These are phyloP conservation scores for Fragilaria crotonensis DNA, from an alignment of 108 stramenopile species.

Conservation along the genomic window DNA sequence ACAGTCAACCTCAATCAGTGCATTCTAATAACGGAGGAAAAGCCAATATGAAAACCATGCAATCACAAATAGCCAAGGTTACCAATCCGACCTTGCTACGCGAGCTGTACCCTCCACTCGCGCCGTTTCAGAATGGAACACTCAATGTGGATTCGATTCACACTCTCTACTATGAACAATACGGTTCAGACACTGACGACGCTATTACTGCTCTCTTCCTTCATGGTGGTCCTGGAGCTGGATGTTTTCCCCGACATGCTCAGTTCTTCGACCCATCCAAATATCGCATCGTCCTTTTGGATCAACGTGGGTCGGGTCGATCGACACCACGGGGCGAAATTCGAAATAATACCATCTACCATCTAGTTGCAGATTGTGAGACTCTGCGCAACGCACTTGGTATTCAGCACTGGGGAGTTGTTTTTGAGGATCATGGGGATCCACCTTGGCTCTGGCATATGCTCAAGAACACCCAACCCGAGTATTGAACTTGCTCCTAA, in stretches of 20 bases:
- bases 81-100: no score
- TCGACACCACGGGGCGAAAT: constrained; percentile 40
- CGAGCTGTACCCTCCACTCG: constrained; percentile 6
- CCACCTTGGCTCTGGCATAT: constrained; percentile 81
- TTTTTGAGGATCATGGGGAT: constrained; percentile 88
- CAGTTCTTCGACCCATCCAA: constrained; percentile 68
- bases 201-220: constrained; percentile 50
- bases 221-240: constrained; percentile 85
- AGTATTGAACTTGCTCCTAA: constrained; percentile 55
- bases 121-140: constrained; percentile 17
- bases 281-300: constrained; percentile 72
- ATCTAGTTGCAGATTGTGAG: constrained; percentile 75
- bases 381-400: constrained; percentile 39
- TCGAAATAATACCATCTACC: constrained; percentile 32
- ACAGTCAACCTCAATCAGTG: no score
- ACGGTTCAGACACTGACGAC: constrained; percentile 7
- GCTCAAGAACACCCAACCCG: constrained; percentile 51
- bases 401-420: constrained; percentile 51
- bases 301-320: constrained; percentile 81
- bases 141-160: constrained; percentile 19
- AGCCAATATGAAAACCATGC: no score
- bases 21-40: no score
- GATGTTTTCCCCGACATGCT: constrained; percentile 59
- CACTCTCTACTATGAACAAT: constrained; percentile 28
- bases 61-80: no score